These are phyloP conservation scores for Solanum pimpinellifolium DNA, from an alignment of 257 asterid genomes.

Conservation along the genomic window DNA sequence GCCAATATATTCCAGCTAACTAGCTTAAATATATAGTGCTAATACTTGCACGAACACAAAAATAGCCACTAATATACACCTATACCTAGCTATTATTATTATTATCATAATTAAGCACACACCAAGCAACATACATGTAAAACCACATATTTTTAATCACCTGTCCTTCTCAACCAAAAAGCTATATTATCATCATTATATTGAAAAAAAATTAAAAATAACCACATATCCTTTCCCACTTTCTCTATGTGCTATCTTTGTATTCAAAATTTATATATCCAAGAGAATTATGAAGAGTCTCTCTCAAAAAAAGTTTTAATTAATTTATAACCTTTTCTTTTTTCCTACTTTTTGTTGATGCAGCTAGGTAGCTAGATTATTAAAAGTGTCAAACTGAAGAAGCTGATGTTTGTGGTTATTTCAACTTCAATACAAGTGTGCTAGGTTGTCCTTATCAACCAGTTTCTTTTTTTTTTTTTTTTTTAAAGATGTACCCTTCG, in stretches of 20 bases:
- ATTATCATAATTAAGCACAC: neutral
- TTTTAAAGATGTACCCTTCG: conserved; percentile 17
- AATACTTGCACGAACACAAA: neutral
- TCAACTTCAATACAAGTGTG: neutral
- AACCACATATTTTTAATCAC: neutral
- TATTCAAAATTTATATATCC: neutral
- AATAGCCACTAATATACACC: neutral
- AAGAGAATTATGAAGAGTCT: neutral
- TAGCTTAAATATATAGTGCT: neutral
- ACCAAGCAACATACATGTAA: neutral
- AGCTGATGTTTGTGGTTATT: neutral
- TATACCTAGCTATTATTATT: neutral
- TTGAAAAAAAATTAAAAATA: neutral
- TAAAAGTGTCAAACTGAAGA: neutral
- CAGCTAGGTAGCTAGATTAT: neutral
- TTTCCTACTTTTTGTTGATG: neutral
- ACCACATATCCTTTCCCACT: neutral
- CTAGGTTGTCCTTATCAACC: neutral
- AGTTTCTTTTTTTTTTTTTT: neutral
- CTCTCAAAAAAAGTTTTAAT: neutral
- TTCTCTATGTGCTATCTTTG: neutral
- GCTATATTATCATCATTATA: neutral
- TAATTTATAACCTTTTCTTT: neutral
- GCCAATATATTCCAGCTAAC: neutral
- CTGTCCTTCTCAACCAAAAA: conserved; percentile 1